phyloP scores from a whole-genome alignment of 306 rosid species.

The Gillenia trifoliata region DNA sequence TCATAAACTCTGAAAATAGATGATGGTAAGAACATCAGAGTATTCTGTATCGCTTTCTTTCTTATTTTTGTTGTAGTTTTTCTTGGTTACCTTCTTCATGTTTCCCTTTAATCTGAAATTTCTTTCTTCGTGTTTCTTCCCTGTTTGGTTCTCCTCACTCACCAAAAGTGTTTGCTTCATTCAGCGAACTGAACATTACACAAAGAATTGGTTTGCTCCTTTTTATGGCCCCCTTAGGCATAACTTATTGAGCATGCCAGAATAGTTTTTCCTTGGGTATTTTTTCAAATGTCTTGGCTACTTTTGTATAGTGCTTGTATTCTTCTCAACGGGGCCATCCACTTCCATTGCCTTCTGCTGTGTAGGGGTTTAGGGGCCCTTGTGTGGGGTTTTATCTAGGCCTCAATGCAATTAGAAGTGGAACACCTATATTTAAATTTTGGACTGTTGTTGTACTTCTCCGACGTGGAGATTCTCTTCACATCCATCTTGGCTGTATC shows the following conservation, averaged over 20 bases:
- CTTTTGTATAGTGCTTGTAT: background rate
- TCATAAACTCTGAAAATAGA: slow-evolving; percentile 87
- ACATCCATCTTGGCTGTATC: too few species aligned
- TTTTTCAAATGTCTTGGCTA: background rate
- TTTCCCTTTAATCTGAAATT: background rate
- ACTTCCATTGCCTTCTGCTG: background rate
- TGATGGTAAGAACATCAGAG: too few species aligned
- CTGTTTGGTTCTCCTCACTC: background rate
- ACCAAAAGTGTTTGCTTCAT: background rate
- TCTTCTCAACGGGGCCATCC: background rate
- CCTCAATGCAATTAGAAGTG: too few species aligned
- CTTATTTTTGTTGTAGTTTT: background rate
- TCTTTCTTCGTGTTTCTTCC: background rate
- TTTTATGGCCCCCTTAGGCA: background rate
- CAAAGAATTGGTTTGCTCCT: background rate
- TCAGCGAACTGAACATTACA: background rate
- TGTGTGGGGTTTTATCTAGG: too few species aligned
- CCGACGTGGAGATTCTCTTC: too few species aligned
- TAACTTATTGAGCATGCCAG: background rate
- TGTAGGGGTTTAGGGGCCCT: too few species aligned
- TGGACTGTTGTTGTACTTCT: too few species aligned
- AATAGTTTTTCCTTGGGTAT: background rate
- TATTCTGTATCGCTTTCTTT: too few species aligned
- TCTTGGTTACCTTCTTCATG: background rate
- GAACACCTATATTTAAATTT: too few species aligned